phyloP scores from a whole-genome alignment of 176 grass and related monocot genomes.

The Triticum urartu region DNA sequence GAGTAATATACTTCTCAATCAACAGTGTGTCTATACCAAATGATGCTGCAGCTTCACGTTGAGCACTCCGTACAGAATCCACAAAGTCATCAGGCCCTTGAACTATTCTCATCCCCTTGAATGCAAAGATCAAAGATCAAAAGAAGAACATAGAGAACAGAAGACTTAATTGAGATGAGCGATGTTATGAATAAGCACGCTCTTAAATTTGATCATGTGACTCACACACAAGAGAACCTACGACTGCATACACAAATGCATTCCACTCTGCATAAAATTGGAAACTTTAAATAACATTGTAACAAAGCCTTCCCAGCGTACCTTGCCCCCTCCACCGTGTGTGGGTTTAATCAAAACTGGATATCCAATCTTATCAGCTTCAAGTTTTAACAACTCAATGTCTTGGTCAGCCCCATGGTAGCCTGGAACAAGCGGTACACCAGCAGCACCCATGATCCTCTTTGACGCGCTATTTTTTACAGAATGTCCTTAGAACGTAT shows the following conservation, averaged over 20 bases:
- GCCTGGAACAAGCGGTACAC: conserved; percentile 77
- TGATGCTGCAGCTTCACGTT: conserved; percentile 88
- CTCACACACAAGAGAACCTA: neutral
- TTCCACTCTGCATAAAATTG: neutral
- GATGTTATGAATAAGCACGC: neutral
- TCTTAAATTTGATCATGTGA: neutral
- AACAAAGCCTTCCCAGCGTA: conserved; percentile 23
- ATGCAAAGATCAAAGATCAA: conserved; percentile 20
- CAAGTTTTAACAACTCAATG: conserved; percentile 64
- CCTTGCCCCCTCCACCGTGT: conserved; percentile 96
- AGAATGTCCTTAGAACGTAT: conserved; percentile 3
- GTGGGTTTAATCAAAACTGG: conserved; percentile 96
- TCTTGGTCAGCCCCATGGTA: conserved; percentile 91
- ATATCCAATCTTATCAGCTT: conserved; percentile 95
- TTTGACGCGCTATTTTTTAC: conserved; percentile 74
- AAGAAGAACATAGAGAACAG: neutral
- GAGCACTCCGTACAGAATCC: conserved; percentile 68
- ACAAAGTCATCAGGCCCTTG: conserved; percentile 70
- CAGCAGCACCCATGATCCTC: conserved; percentile 95
- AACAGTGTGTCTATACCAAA: conserved; percentile 84
- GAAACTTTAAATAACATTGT: neutral
- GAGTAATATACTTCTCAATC: conserved; percentile 93
- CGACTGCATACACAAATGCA: neutral
- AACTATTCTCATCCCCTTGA: conserved; percentile 95
- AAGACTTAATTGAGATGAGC: neutral